A percentile compares a stretch with the other conserved stretches of the same genome.
These are phyloP conservation scores for Torulaspora franciscae DNA, from an alignment of 805 yeast species.

Conservation along the genomic window DNA sequence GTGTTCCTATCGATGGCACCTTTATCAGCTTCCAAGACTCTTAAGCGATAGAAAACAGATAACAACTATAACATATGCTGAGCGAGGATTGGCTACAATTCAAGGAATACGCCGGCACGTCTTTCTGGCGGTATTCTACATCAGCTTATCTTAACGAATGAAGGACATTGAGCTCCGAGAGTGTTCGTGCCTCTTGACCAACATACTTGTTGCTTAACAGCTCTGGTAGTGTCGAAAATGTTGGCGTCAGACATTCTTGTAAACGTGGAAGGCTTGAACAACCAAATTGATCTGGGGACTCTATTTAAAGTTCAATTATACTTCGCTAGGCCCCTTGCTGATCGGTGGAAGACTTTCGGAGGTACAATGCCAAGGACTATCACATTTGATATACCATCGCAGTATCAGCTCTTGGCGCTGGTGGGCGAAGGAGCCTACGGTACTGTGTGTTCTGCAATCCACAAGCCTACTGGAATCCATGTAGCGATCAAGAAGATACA, in stretches of 20 bases:
- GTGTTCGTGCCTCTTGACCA: background rate
- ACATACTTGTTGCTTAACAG: background rate
- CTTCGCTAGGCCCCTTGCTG: background rate
- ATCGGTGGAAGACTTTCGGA: background rate
- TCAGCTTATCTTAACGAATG: too few species aligned
- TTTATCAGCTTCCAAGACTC: background rate
- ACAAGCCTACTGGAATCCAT: slow-evolving; percentile 51
- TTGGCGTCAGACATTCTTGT: background rate
- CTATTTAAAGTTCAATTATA: background rate
- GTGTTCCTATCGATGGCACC: background rate
- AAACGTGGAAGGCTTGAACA: background rate
- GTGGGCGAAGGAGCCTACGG: slow-evolving; percentile 85
- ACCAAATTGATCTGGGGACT: background rate
- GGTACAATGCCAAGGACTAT: slow-evolving; percentile 40
- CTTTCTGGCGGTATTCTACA: too few species aligned
- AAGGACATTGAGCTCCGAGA: background rate
- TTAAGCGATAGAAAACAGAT: background rate
- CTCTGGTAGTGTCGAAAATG: too few species aligned
- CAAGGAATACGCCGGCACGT: too few species aligned
- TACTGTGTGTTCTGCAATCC: slow-evolving; percentile 65
- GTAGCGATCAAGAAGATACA: slow-evolving; percentile 78
- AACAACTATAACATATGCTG: too few species aligned
- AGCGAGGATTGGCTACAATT: too few species aligned
- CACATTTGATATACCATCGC: slow-evolving; percentile 59
- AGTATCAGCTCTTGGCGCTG: slow-evolving; percentile 53